Evolutionary conservation across 768 basidiomycete species (phyloP).

Genomic region (Kwoniella dejecticola): DNA sequence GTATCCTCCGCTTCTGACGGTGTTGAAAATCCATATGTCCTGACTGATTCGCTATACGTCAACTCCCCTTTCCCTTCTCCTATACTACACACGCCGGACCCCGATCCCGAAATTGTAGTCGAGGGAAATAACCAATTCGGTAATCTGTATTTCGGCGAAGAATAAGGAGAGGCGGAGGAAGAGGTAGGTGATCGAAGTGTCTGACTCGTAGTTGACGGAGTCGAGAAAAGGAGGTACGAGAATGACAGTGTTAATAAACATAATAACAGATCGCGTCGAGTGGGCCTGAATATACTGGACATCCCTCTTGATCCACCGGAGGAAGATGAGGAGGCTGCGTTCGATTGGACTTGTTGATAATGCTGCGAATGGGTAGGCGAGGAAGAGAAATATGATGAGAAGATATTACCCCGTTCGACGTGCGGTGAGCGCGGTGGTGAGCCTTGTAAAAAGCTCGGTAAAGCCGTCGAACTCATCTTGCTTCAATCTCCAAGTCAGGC

Average conservation of each 20-base stretch:
- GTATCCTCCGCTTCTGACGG: neutral
- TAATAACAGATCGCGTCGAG: constrained; percentile 50
- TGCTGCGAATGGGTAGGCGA: constrained; percentile 20
- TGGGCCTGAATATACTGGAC: constrained; percentile 26
- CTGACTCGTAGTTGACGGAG: constrained; percentile 7
- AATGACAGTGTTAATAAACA: constrained; percentile 46
- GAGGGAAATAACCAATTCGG: constrained; percentile 18
- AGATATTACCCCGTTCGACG: constrained; percentile 10
- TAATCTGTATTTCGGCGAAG: constrained; percentile 1
- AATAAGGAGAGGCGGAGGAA: neutral
- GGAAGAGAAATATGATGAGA: constrained; percentile 14
- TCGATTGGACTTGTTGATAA: constrained; percentile 6
- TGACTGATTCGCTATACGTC: constrained; percentile 19
- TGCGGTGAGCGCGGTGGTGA: constrained; percentile 40
- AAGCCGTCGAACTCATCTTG: constrained; percentile 8
- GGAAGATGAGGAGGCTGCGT: constrained; percentile 12
- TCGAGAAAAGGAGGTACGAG: constrained; percentile 41
- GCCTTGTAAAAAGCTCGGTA: constrained; percentile 29
- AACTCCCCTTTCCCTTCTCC: constrained; percentile 4
- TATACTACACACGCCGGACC: constrained; percentile 3
- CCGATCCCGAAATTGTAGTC: neutral
- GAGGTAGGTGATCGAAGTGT: neutral
- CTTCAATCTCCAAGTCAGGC: too few relatives aligned
- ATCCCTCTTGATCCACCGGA: neutral
- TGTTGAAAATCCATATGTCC: constrained; percentile 7